phyloP scores from a whole-genome alignment of 116 monocot genomes.

The Papilionanthe hybrid region DNA sequence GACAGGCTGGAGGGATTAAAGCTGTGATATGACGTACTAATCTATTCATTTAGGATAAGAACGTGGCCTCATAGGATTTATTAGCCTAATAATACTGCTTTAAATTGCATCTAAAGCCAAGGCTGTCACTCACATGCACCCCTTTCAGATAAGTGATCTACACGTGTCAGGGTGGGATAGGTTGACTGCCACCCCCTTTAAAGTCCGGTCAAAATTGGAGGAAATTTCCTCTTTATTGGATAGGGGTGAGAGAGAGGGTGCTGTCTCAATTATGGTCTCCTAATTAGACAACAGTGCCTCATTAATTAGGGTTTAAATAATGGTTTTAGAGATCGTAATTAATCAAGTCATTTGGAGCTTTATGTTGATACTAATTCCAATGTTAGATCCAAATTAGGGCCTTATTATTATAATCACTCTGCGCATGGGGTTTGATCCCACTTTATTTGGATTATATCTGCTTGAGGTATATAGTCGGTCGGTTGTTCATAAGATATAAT shows the following conservation, averaged over 20 bases:
- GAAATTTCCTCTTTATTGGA: background rate
- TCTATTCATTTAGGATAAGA: background rate
- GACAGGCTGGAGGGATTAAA: background rate
- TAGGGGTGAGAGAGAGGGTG: background rate
- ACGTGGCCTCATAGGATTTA: slow-evolving; percentile 3
- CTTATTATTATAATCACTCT: background rate
- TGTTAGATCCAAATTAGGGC: slow-evolving; percentile 4
- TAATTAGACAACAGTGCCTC: background rate
- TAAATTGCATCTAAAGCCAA: slow-evolving; percentile 4
- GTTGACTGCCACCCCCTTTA: background rate
- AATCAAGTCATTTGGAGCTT: background rate
- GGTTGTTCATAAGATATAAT: background rate
- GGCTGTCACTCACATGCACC: background rate
- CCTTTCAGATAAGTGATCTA: background rate
- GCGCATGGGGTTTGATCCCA: background rate
- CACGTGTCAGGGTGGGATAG: background rate
- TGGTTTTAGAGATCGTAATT: background rate
- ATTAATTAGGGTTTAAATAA: background rate
- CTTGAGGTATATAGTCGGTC: background rate
- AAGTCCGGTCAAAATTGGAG: background rate
- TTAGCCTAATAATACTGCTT: background rate
- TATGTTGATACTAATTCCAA: background rate
- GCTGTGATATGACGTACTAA: slow-evolving; percentile 2
- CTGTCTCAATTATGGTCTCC: slow-evolving; percentile 2
- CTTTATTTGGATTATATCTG: background rate